Evolutionary conservation across 371 early-diverging fungal genomes (phyloP).

Genomic region (Lichtheimia ornata): DNA sequence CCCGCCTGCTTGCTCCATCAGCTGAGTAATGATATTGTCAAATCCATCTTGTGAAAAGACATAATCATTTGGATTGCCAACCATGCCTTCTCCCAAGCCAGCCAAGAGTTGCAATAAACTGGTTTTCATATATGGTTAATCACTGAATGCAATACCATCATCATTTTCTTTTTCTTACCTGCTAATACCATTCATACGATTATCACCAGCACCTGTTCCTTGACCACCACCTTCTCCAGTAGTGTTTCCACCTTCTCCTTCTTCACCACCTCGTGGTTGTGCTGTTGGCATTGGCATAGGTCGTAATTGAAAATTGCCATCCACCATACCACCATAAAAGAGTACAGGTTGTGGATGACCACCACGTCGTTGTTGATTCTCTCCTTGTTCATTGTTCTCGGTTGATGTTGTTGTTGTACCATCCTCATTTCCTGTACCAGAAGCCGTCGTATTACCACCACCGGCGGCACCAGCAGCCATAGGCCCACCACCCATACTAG

Average conservation of each 20-base stretch:
- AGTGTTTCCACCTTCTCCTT: neutral
- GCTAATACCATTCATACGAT: neutral
- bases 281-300: constrained; percentile 15
- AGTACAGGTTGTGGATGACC: constrained; percentile 24
- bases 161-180: neutral
- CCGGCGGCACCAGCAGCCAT: neutral
- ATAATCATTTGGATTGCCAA: constrained; percentile 66
- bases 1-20: constrained; percentile 77
- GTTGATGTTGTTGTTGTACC: too few relatives aligned
- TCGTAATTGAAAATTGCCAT: constrained; percentile 33
- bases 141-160: neutral
- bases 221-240: constrained; percentile 6
- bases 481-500: neutral
- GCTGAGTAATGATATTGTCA: constrained; percentile 77
- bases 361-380: constrained; percentile 7
- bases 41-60: constrained; percentile 62
- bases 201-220: neutral
- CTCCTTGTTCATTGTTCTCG: neutral
- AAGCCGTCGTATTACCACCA: neutral
- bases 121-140: neutral
- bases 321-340: constrained; percentile 35
- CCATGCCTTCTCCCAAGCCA: constrained; percentile 36
- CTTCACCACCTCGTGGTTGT: constrained; percentile 6
- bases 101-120: constrained; percentile 42
- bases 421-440: neutral